Conservation (phyloP, 2,329 filamentous ascomycete genomes). For the Phoma sp. region DNA sequence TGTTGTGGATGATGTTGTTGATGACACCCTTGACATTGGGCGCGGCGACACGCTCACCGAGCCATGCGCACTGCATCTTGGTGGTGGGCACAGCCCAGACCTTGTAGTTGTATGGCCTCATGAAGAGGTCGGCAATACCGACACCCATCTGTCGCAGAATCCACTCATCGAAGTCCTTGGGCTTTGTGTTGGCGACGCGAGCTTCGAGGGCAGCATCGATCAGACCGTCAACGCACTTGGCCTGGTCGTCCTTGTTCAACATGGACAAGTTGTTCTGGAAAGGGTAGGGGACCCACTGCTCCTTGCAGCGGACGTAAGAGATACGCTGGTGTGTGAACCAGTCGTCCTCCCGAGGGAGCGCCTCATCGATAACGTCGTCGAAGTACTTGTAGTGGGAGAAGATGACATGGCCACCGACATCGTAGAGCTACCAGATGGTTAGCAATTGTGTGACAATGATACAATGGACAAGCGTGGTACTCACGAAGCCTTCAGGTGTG, state of each 20-base stretch:
- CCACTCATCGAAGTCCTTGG: constrained; percentile 98
- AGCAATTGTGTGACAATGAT: constrained; percentile 16
- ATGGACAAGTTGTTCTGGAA: constrained; percentile 99
- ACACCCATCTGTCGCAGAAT: constrained; percentile 90
- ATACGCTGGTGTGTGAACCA: constrained; percentile 99
- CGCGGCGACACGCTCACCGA: constrained; percentile 96
- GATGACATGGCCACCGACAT: constrained; percentile 97
- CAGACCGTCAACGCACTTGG: constrained; percentile 90
- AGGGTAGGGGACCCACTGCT: constrained; percentile 95
- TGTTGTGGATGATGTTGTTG: constrained; percentile 93
- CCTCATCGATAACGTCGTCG: constrained; percentile 97
- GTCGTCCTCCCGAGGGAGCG: constrained; percentile 89
- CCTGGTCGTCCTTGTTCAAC: constrained; percentile 96
- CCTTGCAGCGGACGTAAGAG: constrained; percentile 98
- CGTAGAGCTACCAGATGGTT: constrained; percentile 73
- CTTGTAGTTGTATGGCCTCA: constrained; percentile 99
- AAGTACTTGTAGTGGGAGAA: constrained; percentile 99
- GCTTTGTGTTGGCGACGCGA: constrained; percentile 87
- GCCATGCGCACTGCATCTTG: constrained; percentile 99
- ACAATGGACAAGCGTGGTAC: constrained; percentile 52
- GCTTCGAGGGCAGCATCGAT: constrained; percentile 91
- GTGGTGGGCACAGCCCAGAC: constrained; percentile 98
- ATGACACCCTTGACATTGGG: constrained; percentile 94
- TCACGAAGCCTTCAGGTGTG: constrained; percentile 95
- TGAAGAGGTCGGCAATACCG: constrained; percentile 93